phyloP scores from a whole-genome alignment of 306 rosid genomes.

The Prunus dulcis region DNA sequence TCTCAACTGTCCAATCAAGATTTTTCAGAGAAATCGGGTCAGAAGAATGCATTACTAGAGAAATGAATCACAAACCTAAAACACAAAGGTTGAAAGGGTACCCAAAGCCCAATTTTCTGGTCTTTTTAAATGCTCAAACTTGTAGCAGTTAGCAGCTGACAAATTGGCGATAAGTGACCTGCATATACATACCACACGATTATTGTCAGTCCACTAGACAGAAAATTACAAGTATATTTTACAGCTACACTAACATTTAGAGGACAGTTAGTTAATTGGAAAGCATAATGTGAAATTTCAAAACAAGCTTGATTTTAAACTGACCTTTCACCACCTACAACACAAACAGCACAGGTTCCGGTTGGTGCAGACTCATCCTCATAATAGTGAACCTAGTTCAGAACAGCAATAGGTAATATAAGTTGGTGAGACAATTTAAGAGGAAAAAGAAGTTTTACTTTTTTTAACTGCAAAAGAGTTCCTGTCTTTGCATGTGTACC shows the following conservation, averaged over 20 bases:
- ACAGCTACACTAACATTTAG: background rate
- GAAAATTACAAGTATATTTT: background rate
- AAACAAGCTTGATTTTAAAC: background rate
- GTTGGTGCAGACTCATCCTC: slow-evolving; percentile 55
- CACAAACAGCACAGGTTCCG: slow-evolving; percentile 17
- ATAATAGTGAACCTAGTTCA: slow-evolving; percentile 76
- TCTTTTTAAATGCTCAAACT: slow-evolving; percentile 69
- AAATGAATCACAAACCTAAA: slow-evolving; percentile 8
- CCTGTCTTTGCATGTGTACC: background rate
- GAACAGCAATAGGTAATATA: background rate
- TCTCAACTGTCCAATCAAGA: slow-evolving; percentile 60
- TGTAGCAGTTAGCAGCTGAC: slow-evolving; percentile 97
- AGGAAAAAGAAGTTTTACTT: background rate
- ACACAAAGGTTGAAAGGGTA: slow-evolving; percentile 13
- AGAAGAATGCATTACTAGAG: background rate
- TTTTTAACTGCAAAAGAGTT: background rate
- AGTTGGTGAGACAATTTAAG: background rate
- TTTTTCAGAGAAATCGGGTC: background rate
- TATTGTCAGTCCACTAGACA: background rate
- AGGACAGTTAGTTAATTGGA: background rate
- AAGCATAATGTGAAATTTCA: background rate
- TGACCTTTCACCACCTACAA: slow-evolving; percentile 66
- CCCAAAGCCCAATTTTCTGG: slow-evolving; percentile 96
- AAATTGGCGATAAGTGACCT: slow-evolving; percentile 96
- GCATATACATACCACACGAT: background rate